Evolutionary conservation across 2,329 filamentous ascomycete genomes (phyloP).

Genomic region (Podosphaera xanthii): DNA sequence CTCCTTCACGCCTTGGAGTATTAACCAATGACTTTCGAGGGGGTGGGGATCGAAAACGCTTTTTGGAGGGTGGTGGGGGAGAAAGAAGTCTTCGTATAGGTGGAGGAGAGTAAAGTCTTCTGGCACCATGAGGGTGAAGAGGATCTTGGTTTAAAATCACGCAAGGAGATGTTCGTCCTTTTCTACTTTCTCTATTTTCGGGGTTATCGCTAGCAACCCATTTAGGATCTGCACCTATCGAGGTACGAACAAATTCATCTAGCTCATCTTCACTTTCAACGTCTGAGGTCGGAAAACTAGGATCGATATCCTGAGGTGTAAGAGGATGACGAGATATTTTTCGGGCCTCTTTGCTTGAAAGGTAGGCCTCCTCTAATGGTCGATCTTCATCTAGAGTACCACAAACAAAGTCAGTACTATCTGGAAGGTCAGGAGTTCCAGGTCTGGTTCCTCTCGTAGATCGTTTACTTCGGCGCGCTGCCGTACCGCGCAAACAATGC

Average conservation of each 20-base stretch:
- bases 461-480: slow-evolving; percentile 3
- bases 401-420: slow-evolving; percentile 98
- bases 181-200: no score
- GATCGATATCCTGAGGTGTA: slow-evolving; percentile 92
- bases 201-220: no score
- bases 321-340: slow-evolving; percentile 58
- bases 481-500: slow-evolving; percentile 11
- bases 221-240: no score
- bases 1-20: slow-evolving; percentile 21
- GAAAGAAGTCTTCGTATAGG: slow-evolving; percentile 16
- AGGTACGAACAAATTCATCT: slow-evolving; percentile 20
- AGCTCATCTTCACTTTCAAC: slow-evolving; percentile 60
- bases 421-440: slow-evolving; percentile 63
- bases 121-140: slow-evolving; percentile 33
- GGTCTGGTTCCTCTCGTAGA: slow-evolving; percentile 29
- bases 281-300: slow-evolving; percentile 88
- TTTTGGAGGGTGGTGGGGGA: slow-evolving; percentile 14
- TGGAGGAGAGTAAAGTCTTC: slow-evolving; percentile 32
- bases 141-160: slow-evolving; percentile 7
- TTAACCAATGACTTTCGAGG: slow-evolving; percentile 16
- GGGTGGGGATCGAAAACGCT: slow-evolving; percentile 40
- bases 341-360: slow-evolving; percentile 61
- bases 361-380: slow-evolving; percentile 80
- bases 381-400: slow-evolving; percentile 91
- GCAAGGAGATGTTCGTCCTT: no score